A percentile compares a stretch with the other conserved stretches of the same genome.
Conservation (phyloP, 805 yeast species). For the Myxozyma geophila region DNA sequence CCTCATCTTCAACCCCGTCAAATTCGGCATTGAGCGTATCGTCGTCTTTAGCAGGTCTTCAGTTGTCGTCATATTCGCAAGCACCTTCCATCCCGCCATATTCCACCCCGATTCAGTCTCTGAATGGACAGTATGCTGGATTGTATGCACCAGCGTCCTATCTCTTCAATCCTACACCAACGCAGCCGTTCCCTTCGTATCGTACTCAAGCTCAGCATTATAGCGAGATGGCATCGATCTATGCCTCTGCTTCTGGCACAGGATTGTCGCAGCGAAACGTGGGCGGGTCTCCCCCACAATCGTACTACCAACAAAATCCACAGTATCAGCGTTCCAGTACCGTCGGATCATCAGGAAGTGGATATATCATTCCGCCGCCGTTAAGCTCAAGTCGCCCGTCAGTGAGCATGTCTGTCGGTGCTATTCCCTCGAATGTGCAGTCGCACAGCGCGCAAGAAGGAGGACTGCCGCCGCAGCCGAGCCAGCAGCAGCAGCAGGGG, state of each 20-base stretch:
- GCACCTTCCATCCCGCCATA: neutral
- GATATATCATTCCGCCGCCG: slow-evolving; percentile 5
- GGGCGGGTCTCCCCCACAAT: neutral
- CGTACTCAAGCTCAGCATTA: slow-evolving; percentile 17
- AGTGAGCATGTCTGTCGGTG: neutral
- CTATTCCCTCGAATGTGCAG: neutral
- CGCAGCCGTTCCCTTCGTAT: slow-evolving; percentile 13
- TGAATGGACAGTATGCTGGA: slow-evolving; percentile 3
- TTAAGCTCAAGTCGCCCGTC: neutral
- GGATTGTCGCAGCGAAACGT: neutral
- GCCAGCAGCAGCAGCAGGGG: slow-evolving; percentile 3
- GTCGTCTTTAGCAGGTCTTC: neutral
- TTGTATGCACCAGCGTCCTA: slow-evolving; percentile 5
- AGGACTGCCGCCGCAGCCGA: neutral
- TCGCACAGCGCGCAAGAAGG: slow-evolving; percentile 1
- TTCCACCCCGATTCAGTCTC: slow-evolving; percentile 1
- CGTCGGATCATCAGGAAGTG: neutral
- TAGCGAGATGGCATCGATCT: slow-evolving; percentile 8
- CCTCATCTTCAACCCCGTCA: slow-evolving; percentile 1
- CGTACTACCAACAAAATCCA: neutral
- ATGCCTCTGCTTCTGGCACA: slow-evolving; percentile 3
- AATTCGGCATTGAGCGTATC: slow-evolving; percentile 2
- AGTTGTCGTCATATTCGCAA: neutral
- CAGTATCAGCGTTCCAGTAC: slow-evolving; percentile 5
- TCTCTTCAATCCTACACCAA: slow-evolving; percentile 7